A percentile compares a stretch with the other conserved stretches of the same genome.
phyloP scores from a whole-genome alignment of 2,329 filamentous ascomycete genomes.

The Camillea tinctor region DNA sequence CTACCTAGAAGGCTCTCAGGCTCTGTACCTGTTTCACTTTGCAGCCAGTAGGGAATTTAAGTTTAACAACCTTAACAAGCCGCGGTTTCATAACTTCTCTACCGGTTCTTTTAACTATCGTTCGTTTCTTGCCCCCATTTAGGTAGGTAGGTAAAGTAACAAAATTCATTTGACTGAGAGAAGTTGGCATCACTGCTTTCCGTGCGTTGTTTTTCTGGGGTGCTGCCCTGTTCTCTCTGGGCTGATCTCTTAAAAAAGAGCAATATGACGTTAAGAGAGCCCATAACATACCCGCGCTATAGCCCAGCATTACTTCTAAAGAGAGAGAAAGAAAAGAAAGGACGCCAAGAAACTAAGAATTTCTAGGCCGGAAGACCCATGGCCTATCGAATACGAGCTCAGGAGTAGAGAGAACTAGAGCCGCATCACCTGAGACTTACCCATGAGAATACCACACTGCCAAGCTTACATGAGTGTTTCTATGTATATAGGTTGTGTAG shows the following conservation, averaged over 20 bases:
- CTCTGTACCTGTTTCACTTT: constrained; percentile 10
- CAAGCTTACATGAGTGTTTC: neutral
- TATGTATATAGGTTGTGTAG: constrained; percentile 3
- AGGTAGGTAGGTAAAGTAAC: neutral
- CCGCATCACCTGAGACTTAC: constrained; percentile 29
- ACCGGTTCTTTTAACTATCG: neutral
- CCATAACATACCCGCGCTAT: neutral
- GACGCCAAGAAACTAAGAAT: neutral
- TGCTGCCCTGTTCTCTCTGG: neutral
- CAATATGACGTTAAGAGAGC: neutral
- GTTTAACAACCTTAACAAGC: neutral
- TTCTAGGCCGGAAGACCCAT: neutral
- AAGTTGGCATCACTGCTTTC: neutral
- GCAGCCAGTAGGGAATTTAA: neutral
- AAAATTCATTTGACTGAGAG: neutral
- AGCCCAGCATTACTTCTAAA: neutral
- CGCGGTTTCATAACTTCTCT: neutral
- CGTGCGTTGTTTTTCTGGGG: neutral
- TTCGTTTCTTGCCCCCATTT: neutral
- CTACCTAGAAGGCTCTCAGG: neutral
- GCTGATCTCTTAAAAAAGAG: neutral
- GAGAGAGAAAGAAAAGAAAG: too few relatives aligned
- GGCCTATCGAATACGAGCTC: neutral
- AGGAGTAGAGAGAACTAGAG: neutral
- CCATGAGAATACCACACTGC: constrained; percentile 23